Evolutionary conservation across 768 basidiomycete genomes (phyloP), one percentile per base, ranked within the genome.

Genomic region (Xerocomus potaroensis): DNA sequence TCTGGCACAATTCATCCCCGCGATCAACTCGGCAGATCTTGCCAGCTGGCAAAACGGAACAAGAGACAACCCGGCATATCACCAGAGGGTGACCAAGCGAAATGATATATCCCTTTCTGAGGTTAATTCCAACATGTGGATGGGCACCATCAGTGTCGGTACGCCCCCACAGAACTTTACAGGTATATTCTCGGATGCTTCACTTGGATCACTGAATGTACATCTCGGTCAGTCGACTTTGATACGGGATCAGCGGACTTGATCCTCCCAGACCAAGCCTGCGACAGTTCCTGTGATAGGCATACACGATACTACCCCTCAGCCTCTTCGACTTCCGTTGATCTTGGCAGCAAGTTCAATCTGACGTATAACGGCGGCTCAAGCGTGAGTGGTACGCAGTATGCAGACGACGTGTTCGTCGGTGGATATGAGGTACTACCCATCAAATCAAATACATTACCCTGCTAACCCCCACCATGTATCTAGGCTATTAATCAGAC

Each of bases 241-340:
- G 78, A 78, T 54, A 78, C 76, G 15, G 75, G 78, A 22, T 77
- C 75, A 34, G 65, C 72, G 37, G 79, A 81, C 60, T 60, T 77
- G 8, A 67, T 80, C 56, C 53, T 76, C 24, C 70, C 74, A 8
- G 49, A 50, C 3, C 15, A 56, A 23, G 22, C 30, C 27, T 72
- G 72, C 43, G 41, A 27, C 30, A 39, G 37, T 24, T 60, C 51
- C 32, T 75, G 73, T 48, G 23, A 50, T 6, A 60, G 58, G 9
- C 71, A 72, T 34, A 56, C 46, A 2, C 47, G 49, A 24, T 72
- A 72, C 42, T 33, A 68, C 32, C 50, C 62, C 12, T 21, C 50
- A 1, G 24, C 43, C 21, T 70, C 67, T 24, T 62, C 65, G 6
- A 70, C 70, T 8, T 63, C 73, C 8, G 27, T 51, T 4, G 48